Base-by-base conservation (phyloP, 2,329 filamentous ascomycete species). In the Chaetomiaceae sp. region DNA sequence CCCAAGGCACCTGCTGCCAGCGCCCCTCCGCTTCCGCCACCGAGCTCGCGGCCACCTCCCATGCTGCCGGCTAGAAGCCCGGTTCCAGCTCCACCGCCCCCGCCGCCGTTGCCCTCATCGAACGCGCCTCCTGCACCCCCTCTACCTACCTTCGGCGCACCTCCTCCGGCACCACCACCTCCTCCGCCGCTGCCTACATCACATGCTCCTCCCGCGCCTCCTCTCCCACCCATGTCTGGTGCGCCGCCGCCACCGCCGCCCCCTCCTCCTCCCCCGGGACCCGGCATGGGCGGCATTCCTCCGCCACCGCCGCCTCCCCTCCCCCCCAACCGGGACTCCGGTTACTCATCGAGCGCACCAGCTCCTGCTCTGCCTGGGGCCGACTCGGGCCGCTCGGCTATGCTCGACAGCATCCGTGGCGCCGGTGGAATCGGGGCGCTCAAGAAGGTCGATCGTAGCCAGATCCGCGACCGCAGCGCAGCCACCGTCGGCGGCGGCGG, bases 401-500 rank as follows among this genome's bases (percentile, higher is more conserved):
- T 89, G 64, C 72, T 87, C 58, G 85, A 82, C 39, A 81, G 85
- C 62, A 93, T 93, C 56, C 83, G 87, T 56, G 81, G 81, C 44
- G 79, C 82, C 13, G 83, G 83, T 37, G 83, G 83, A 53, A 81
- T 86, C 54, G 79, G 73, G 20, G 73, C 82, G 19, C 75, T 93
- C 62, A 89, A 85, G 70, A 92, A 91, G 70, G 86, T 92, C 27
- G 82, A 86, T 56, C 78, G 82, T 54, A 70, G 63, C 54, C 75
- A 88, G 67, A 87, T 91, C 66, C 74, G 80, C 60, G 86, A 91
- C 68, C 78, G 87, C 56, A 89, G 86, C 68, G 76, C 61, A 4
- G 86, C 84, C 21, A 63, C 74, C 30, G 79, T 89, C 38, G 74
- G 76, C 42, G 82, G 81, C 19, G 57, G 66, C 37, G 58, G 61